A percentile compares a stretch with the other conserved stretches of the same genome.
phyloP scores from a whole-genome alignment of 176 grass and related monocot species.

The Lolium perenne region DNA sequence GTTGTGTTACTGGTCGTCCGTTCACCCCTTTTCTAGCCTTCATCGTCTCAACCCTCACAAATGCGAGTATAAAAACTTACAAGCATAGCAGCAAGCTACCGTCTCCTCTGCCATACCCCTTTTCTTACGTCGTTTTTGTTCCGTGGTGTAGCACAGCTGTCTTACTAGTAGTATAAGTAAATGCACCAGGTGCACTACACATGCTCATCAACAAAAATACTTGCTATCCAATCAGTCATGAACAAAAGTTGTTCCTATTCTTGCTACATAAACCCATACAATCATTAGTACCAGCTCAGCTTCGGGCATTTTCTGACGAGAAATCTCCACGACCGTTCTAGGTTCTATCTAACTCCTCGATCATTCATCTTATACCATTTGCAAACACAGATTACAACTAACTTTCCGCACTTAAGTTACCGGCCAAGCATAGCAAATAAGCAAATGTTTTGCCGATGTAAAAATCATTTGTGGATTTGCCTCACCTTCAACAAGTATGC shows the following conservation, averaged over 20 bases:
- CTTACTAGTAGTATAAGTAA: too few species aligned
- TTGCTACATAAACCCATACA: neutral
- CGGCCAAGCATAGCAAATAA: conserved; percentile 14
- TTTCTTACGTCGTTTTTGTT: neutral
- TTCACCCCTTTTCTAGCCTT: neutral
- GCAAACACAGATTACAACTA: conserved; percentile 2
- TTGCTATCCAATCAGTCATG: neutral
- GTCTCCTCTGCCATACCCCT: neutral
- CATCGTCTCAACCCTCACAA: neutral
- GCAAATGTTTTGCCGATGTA: neutral
- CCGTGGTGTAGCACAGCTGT: neutral
- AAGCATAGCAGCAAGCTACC: neutral
- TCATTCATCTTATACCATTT: neutral
- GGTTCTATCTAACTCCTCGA: neutral
- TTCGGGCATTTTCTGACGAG: conserved; percentile 5
- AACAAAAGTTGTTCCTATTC: neutral
- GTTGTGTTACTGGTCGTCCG: neutral
- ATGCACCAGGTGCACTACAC: neutral
- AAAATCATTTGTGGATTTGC: conserved; percentile 15
- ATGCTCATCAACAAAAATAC: neutral
- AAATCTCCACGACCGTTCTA: conserved; percentile 9
- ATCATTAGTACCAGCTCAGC: neutral
- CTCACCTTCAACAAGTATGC: conserved; percentile 87
- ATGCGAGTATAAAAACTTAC: neutral
- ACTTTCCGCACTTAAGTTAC: neutral